Evolutionary conservation across 2,329 filamentous ascomycete genomes (phyloP), one percentile per base, ranked within the genome.

Genomic region (Pseudogymnoascus sp.): DNA sequence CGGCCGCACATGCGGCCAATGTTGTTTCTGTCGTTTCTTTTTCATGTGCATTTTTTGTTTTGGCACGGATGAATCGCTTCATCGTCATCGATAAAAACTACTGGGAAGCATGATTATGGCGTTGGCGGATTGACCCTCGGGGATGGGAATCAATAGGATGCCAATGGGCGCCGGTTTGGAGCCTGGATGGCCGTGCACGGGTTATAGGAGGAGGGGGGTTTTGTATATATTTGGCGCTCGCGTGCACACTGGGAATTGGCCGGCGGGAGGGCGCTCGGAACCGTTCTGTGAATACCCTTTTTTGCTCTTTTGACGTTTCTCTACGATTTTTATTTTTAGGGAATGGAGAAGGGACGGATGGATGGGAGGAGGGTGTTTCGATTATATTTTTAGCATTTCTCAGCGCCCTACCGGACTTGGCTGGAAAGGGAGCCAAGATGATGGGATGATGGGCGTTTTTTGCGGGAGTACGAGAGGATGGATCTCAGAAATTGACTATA

Each of bases 401-500:
- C 26, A 5, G 26, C 47, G 47, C 29, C 29, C 9, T 54, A 54
- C 47, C 47, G 33, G 33, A 11, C 47, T 33, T 54, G 29, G 47
- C 47, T 33, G 26, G 47, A 21, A 21, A 15, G n/a, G 8, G n/a
- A 17, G 29, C 47, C n/a, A 15, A 54, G 47, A 33, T 2, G 47
- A 54, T 54, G 47, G 47, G 26, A 54, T 54, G 47, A 54, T 33
- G 29, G 47, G 47, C 47, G 47, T 54, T 54, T 54, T 40, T 41
- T 33, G 17, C 47, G 29, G 47, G 29, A 54, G 47, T 54, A 33
- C n/a, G 47, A 21, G 47, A 33, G 47, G 29, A 17, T 9, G 47
- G 47, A 54, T 54, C 47, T 54, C 26, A 54, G 29, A 54, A 54
- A 54, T 54, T 33, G 47, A 54, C 47, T 54, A 54, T 54, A 54